Conservation (phyloP, 257 asterid genomes). For the Dorcoceras hygrometricum region DNA sequence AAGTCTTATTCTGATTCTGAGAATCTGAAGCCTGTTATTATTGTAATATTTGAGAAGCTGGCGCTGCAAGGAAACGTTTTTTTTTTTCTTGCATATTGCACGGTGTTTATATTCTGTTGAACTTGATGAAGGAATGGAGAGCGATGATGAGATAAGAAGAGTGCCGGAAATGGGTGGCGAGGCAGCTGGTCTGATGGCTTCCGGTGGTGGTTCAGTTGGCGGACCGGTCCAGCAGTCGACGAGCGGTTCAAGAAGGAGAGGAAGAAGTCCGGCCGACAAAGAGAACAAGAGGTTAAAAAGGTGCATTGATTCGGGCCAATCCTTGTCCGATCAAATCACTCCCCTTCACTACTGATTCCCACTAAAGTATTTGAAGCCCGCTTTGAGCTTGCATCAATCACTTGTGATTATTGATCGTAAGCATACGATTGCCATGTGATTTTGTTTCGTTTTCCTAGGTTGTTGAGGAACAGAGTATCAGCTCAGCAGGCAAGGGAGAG, state of each 20-base stretch:
- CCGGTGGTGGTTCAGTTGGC: slow-evolving; percentile 48
- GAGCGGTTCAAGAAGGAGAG: slow-evolving; percentile 70
- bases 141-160: slow-evolving; percentile 96
- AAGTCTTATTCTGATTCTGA: neutral
- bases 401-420: slow-evolving; percentile 10
- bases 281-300: slow-evolving; percentile 95
- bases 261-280: slow-evolving; percentile 89
- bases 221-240: slow-evolving; percentile 59
- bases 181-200: slow-evolving; percentile 45
- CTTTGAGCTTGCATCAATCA: neutral
- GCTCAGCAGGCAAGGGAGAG: slow-evolving; percentile 99
- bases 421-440: slow-evolving; percentile 21
- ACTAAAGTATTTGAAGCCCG: slow-evolving; percentile 12
- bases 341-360: slow-evolving; percentile 27
- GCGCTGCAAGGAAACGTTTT: neutral
- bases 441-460: slow-evolving; percentile 36
- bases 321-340: slow-evolving; percentile 27
- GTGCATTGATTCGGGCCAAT: slow-evolving; percentile 30
- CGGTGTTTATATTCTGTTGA: neutral
- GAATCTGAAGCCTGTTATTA: neutral
- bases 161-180: slow-evolving; percentile 97
- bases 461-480: slow-evolving; percentile 97
- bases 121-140: slow-evolving; percentile 71
- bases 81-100: neutral
- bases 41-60: neutral